phyloP scores from a whole-genome alignment of 371 early-diverging fungal species.

The Hamiltosporidium magnivora region DNA sequence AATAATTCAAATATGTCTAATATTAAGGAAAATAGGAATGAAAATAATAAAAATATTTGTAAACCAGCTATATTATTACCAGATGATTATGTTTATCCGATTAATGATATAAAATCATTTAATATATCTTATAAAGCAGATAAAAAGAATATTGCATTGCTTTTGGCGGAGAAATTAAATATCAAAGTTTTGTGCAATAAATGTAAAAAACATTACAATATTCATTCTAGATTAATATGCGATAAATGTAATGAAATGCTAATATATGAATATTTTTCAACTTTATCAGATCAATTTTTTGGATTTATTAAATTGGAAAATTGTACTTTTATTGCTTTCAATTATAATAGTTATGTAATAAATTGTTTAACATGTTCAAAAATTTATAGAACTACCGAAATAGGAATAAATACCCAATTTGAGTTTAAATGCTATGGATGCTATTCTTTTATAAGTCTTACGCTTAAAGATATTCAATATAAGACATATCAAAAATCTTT shows the following conservation, averaged over 20 bases:
- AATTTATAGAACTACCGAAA: neutral
- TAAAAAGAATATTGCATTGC: neutral
- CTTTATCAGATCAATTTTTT: neutral
- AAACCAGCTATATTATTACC: neutral
- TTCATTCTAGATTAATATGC: neutral
- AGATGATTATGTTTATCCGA: neutral
- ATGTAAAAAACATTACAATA: neutral
- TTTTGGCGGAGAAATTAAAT: neutral
- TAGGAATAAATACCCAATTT: neutral
- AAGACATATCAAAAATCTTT: neutral
- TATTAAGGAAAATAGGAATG: neutral
- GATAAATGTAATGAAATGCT: neutral
- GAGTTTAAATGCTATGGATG: neutral
- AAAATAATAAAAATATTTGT: neutral
- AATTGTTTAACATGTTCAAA: neutral
- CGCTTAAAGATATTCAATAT: neutral
- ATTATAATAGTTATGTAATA: neutral
- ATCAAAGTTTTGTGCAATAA: neutral
- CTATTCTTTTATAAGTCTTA: neutral
- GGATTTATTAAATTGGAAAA: neutral
- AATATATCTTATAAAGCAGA: neutral
- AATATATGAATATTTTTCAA: slow-evolving; percentile 1
- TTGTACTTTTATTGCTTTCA: neutral
- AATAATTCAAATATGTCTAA: neutral
- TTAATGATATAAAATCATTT: neutral